phyloP scores from a whole-genome alignment of 345 rosid genomes.

The Carallia pectinifolia region DNA sequence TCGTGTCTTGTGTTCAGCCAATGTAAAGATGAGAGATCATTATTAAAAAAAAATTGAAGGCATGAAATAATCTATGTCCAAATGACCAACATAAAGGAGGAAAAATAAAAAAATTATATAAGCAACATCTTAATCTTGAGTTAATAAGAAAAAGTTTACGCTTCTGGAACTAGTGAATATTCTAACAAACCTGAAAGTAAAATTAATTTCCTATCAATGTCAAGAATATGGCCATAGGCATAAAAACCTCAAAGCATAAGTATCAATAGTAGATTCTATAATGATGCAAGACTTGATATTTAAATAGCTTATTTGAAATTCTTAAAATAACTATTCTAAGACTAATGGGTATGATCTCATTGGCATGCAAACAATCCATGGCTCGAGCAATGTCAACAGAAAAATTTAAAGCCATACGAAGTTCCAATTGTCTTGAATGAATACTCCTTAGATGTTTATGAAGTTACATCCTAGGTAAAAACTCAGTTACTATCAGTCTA shows the following conservation, averaged over 20 bases:
- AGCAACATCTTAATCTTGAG: too few species aligned
- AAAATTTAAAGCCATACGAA: conserved; percentile 55
- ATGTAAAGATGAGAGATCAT: not conserved
- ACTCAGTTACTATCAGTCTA: conserved; percentile 56
- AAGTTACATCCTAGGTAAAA: conserved; percentile 88
- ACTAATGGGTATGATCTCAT: conserved; percentile 93
- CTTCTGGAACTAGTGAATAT: too few species aligned
- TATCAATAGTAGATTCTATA: not conserved
- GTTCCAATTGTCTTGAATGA: conserved; percentile 61
- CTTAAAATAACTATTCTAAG: conserved; percentile 74
- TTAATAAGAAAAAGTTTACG: too few species aligned
- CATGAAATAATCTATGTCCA: not conserved
- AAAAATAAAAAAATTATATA: too few species aligned
- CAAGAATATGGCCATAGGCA: too few species aligned
- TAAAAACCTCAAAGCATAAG: too few species aligned
- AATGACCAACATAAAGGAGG: not conserved
- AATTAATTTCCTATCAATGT: not conserved
- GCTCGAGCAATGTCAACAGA: conserved; percentile 87
- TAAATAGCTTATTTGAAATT: not conserved
- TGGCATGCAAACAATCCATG: conserved; percentile 92
- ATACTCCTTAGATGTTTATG: conserved; percentile 65
- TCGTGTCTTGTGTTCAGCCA: too few species aligned
- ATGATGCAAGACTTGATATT: not conserved
- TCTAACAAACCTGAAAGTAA: too few species aligned
- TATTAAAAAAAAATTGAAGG: conserved; percentile 4